These are phyloP conservation scores for Smallanthus sonchifolius DNA, from an alignment of 129 eudicot genomes.

Conservation along the genomic window DNA sequence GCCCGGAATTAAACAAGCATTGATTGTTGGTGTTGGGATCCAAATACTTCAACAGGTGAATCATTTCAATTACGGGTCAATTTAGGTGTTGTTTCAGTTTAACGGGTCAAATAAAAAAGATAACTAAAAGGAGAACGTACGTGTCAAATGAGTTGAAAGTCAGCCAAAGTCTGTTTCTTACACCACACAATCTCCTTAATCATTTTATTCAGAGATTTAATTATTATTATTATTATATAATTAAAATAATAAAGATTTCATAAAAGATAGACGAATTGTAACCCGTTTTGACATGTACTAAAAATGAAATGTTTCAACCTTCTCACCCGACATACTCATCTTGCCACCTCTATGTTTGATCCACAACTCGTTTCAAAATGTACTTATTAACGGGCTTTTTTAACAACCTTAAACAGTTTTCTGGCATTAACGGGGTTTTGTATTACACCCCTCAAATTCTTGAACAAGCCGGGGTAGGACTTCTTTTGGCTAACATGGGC, in stretches of 20 bases:
- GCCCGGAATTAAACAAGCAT: conserved; percentile 85
- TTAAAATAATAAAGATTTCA: not conserved
- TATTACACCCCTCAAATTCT: conserved; percentile 96
- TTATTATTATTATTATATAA: too few relatives aligned
- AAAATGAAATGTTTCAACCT: not conserved
- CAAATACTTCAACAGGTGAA: conserved; percentile 96
- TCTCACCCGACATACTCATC: not conserved
- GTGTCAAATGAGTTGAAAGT: not conserved
- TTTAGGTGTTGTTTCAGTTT: not conserved
- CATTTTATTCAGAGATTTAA: not conserved
- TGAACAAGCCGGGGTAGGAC: conserved; percentile 82
- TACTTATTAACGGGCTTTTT: not conserved
- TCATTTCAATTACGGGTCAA: not conserved
- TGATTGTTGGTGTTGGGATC: conserved; percentile 81
- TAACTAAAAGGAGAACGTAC: not conserved
- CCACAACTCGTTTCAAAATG: not conserved
- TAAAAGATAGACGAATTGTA: not conserved
- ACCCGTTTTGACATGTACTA: not conserved
- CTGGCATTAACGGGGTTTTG: conserved; percentile 83
- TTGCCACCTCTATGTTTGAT: not conserved
- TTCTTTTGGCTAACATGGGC: conserved; percentile 71
- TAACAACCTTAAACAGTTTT: conserved; percentile 43
- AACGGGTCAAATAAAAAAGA: not conserved
- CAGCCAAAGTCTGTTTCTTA: not conserved
- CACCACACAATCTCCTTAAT: too few relatives aligned